Percentiles rank a stretch among this genome's conserved stretches.
These are phyloP conservation scores for Otatea glauca DNA, from an alignment of 176 grass and related monocot species.

Conservation along the genomic window DNA sequence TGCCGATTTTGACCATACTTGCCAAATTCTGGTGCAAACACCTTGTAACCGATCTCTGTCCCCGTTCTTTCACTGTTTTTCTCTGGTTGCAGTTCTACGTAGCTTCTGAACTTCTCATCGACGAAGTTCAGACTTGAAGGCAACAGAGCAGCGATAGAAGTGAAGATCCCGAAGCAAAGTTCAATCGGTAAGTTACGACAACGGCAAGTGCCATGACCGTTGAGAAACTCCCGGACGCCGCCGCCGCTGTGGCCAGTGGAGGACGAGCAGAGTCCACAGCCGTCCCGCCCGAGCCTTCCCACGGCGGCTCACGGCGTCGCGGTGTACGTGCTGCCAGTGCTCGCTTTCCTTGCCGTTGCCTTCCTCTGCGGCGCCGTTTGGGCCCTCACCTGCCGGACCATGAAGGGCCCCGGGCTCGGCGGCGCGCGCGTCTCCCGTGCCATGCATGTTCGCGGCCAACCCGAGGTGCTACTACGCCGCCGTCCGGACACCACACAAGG, in stretches of 20 bases:
- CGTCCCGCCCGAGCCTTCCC: neutral
- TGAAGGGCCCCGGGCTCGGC: conserved; percentile 46
- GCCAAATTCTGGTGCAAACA: too few species aligned
- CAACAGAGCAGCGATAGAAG: too few species aligned
- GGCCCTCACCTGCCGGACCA: conserved; percentile 44
- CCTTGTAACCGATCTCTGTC: too few species aligned
- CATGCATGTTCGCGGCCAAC: conserved; percentile 29
- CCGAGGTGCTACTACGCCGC: conserved; percentile 38
- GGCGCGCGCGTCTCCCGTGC: conserved; percentile 35
- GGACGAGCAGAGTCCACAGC: neutral
- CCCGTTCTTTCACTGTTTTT: too few species aligned
- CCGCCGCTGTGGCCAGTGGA: neutral
- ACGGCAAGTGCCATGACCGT: too few species aligned
- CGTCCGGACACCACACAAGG: neutral
- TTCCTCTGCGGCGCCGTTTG: conserved; percentile 45
- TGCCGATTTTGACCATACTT: too few species aligned
- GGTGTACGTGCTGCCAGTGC: neutral
- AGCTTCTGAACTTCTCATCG: too few species aligned
- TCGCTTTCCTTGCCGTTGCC: neutral
- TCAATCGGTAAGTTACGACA: too few species aligned
- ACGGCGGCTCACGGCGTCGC: neutral
- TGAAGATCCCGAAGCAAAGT: too few species aligned
- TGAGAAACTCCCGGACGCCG: neutral
- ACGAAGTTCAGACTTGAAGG: too few species aligned
- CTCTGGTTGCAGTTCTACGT: too few species aligned